Evolutionary conservation across 805 yeast species (phyloP), one percentile per base, ranked within the genome.

Genomic region (Cyberlindnera maritima): DNA sequence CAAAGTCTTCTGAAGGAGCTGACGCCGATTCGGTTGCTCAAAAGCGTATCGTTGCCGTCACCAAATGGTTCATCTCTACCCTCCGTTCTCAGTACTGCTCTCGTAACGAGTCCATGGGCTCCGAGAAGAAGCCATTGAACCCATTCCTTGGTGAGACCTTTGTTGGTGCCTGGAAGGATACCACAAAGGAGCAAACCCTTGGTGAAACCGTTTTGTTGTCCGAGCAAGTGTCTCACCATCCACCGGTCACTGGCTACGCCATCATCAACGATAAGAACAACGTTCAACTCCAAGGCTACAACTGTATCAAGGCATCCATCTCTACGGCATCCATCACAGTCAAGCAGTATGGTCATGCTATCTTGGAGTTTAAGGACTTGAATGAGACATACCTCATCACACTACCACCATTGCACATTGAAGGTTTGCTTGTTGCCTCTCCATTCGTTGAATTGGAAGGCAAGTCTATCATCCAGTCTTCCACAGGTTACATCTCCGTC

Each of bases 151-250:
- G 99, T 47, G 99, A 94, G 71, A 74, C 90, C 41, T 94, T 91
- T 60, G 86, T 88, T 33, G 98, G 97, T 40, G 82, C 85, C 60
- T 90, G 97, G 96, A 69, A 68, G 3, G 88, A 81, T 54, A 61
- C 63, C 40, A 63, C 79, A 23, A 53, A 61, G 14, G 77, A 75
- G 36, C 66, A 71, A 11, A 72, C 69, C 45, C 66, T 79, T 14
- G 96, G 96, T 36, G 95, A 88, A 52, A 87, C 96, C 21, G 68
- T 81, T 12, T 72, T 92, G 61, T 69, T 89, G 45, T 80, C 91
- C 53, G 99, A 94, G 68, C 99, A 94, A 69, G 97, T 94, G 13
- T 83, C 91, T 52, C 99, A 94, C 69, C 99, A 94, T 66, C 99
- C 99, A 15, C 98, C 99, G 21, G 84, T 87, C 31, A 91, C 98